Evolutionary conservation across 1,284 basidiomycete genomes (phyloP), one percentile per base, ranked within the genome.

Genomic region (Malassezia caprae): DNA sequence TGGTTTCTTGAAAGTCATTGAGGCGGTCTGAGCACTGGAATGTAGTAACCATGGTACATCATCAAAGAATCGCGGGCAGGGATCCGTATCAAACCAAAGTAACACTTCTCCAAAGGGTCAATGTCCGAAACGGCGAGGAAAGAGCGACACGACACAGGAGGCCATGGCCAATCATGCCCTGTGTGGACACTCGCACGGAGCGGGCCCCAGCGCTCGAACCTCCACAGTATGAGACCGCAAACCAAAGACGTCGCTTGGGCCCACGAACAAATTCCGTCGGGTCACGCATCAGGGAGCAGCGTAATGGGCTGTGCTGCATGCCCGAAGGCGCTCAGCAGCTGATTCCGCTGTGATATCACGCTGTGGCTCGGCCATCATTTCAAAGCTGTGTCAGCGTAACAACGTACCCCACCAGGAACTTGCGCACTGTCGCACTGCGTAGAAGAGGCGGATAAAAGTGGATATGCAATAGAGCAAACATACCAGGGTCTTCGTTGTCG

Each of bases 311-410:
- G 62, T 52, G 15, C 48, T 49, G 48, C 65, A 69, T 11, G 61
- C 79, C 27, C 83, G 77, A 51, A 94, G 76, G 34, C 81, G 79
- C 59, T 76, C 70, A 0, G 90, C 90, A 7, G 89, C 90, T 74
- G 90, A 86, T 72, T 96, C 91, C 0, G 90, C 82, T 0, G 89
- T 91, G 34, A 94, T 78, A 72, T 96, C 90, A 2, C 90, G 80
- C 78, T 96, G 90, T 1, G 86, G 81, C 75, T 96, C 90, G 0
- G 83, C 87, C 82, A 94, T 87, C 62, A 94, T 80, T 76, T 94
- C 90, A 65, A 88, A 94, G 3, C 87, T 88, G 64, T 3, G 17
- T 24, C 40, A 53, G 26, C 4, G 44, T 43, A 11, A 12, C 8
- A 13, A 79, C 84, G 53, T 66, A 87, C 83, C 90, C 90, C 30